Base-by-base conservation (phyloP, 805 yeast species). In the Danielia oregonensis region DNA sequence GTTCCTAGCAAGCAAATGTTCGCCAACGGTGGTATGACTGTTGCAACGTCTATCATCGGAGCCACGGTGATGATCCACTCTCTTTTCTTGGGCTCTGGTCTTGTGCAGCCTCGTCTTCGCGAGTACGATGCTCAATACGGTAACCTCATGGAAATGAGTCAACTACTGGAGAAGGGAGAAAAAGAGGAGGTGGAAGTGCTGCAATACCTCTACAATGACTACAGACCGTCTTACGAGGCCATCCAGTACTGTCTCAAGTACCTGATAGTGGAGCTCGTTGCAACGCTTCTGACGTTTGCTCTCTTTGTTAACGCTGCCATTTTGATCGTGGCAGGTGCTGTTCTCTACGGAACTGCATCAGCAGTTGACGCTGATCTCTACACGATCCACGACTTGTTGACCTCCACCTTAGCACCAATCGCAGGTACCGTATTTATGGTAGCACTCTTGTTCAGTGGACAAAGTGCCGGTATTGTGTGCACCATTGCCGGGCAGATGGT, bases 401-500 rank as follows among this genome's bases (percentile, higher is more conserved):
- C 79, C 4, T 38, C 56, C 13, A 75, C 70, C 33, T 65, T 89
- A 25, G 82, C 95, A 0, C 78, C 82, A 2, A 78, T 76, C 6
- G 94, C 87, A 0, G 97, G 96, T 17, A 78, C 86, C 1, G 59
- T 87, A 0, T 89, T 89, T 61, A 87, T 87, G 73, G 56, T 86
- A 34, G 96, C 96, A 0, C 67, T 89, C 48, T 64, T 89, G 25
- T 75, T 85, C 39, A 82, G 93, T 38, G 96, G 96, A 5, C 88
- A 85, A 51, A 82, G 89, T 29, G 96, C 96, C 0, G 95, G 96
- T 31, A 78, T 89, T 27, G 89, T 88, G 2, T 88, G 96, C 56
- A 89, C 97, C 0, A 82, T 89, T 63, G 86, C 95, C 0, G 96
- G 96, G 7, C 95, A 89, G 59, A 79, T 89, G 48, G 96, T 89